phyloP scores from a whole-genome alignment of 257 asterid species.

The Jacaranda mimosifolia region DNA sequence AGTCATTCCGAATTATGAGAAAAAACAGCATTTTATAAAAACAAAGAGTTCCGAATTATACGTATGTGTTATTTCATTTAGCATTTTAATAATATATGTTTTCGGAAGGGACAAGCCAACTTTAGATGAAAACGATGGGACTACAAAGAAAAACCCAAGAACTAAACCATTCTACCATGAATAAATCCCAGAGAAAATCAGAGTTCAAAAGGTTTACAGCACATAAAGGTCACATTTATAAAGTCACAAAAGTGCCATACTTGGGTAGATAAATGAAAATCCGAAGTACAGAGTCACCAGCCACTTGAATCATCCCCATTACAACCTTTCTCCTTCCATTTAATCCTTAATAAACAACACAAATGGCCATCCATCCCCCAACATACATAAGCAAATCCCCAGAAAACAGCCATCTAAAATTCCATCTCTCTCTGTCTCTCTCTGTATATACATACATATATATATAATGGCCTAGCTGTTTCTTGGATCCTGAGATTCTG shows the following conservation, averaged over 20 bases:
- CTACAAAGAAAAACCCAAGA: neutral
- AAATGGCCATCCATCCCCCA: conserved; percentile 26
- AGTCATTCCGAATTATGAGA: no score
- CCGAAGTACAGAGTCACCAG: conserved; percentile 2
- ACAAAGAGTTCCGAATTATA: no score
- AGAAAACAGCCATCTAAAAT: conserved; percentile 9
- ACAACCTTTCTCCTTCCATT: neutral
- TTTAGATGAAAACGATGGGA: conserved; percentile 13
- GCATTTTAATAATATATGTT: no score
- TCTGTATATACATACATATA: neutral
- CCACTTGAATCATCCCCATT: neutral
- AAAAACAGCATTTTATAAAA: no score
- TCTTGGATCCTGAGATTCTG: conserved; percentile 43
- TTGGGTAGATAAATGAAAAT: neutral
- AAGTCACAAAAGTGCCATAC: conserved; percentile 15
- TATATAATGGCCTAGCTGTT: conserved; percentile 33
- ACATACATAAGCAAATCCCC: conserved; percentile 18
- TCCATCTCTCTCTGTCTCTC: neutral
- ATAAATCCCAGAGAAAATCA: conserved; percentile 2
- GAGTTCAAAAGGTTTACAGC: neutral
- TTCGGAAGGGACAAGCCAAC: neutral
- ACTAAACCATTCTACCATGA: neutral
- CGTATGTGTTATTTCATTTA: no score
- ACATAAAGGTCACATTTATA: conserved; percentile 15
- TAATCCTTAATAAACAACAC: conserved; percentile 1